These are phyloP conservation scores for Fusarium pininemorale DNA, from an alignment of 2,329 filamentous ascomycete species.

Conservation along the genomic window DNA sequence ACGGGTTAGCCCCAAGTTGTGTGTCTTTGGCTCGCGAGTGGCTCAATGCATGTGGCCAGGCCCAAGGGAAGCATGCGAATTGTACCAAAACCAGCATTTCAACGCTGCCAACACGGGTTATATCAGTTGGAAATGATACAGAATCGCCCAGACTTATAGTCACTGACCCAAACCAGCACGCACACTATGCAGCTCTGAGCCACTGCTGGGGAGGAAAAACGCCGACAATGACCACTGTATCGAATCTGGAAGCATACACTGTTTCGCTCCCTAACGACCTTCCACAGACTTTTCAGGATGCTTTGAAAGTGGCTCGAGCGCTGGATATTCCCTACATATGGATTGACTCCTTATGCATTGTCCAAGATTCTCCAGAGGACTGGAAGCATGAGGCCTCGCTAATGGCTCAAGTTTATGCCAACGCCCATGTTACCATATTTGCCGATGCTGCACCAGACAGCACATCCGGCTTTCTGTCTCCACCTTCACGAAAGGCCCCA, in stretches of 20 bases:
- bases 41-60: neutral
- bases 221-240: neutral
- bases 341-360: conserved; percentile 14
- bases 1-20: neutral
- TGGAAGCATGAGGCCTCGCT: conserved; percentile 2
- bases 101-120: neutral
- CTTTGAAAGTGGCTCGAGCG: neutral
- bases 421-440: conserved; percentile 6
- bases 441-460: neutral
- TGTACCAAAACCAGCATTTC: neutral
- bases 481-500: neutral
- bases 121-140: neutral
- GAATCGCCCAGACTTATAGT: neutral
- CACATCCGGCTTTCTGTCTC: neutral
- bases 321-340: conserved; percentile 1
- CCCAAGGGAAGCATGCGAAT: neutral
- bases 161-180: neutral
- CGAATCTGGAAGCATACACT: neutral
- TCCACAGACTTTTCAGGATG: neutral
- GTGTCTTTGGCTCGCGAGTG: neutral
- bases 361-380: conserved; percentile 8
- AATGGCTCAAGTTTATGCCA: conserved; percentile 17
- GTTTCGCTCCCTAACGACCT: neutral
- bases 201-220: conserved; percentile 11
- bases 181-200: neutral